These are phyloP conservation scores for Auxenochlorella pyrenoidosa DNA, from an alignment of 139 green algal genomes.

Conservation along the genomic window DNA sequence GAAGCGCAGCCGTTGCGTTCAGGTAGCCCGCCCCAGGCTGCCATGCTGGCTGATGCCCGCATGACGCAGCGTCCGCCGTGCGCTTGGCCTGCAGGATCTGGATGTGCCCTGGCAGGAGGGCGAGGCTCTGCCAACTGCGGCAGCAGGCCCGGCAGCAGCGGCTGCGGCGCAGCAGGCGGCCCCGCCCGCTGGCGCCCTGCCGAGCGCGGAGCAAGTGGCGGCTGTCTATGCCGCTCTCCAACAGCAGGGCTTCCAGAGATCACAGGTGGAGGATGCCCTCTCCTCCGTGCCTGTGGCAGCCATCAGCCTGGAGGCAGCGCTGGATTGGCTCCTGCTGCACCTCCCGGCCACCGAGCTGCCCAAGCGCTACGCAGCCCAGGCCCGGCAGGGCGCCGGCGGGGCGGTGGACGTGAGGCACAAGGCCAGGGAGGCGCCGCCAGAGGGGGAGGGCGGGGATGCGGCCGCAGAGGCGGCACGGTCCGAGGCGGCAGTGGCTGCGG, in stretches of 20 bases:
- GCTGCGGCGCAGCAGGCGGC: background rate
- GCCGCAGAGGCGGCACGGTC: background rate
- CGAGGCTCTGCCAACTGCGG: background rate
- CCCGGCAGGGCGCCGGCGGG: conserved; percentile 5
- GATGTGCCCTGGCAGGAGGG: background rate
- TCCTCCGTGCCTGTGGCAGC: conserved; percentile 15
- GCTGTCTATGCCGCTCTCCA: conserved; percentile 9
- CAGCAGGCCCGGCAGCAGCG: background rate
- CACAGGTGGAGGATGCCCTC: conserved; percentile 27
- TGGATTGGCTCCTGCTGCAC: conserved; percentile 89
- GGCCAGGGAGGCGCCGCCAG: background rate
- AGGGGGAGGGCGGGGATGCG: background rate
- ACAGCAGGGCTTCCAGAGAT: conserved; percentile 7
- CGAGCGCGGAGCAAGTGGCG: conserved; percentile 10
- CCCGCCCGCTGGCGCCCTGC: background rate
- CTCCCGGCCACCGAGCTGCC: conserved; percentile 70
- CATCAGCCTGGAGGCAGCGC: conserved; percentile 30
- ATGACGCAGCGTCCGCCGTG: no score
- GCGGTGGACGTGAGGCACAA: conserved; percentile 35
- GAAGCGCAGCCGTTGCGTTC: no score
- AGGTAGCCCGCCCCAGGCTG: no score
- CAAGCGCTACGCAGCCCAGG: conserved; percentile 9
- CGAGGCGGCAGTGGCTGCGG: conserved; percentile 23
- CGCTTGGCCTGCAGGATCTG: background rate
- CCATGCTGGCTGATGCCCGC: background rate